Conservation (phyloP, 2,329 filamentous ascomycete genomes). For the Penicillium expansum region DNA sequence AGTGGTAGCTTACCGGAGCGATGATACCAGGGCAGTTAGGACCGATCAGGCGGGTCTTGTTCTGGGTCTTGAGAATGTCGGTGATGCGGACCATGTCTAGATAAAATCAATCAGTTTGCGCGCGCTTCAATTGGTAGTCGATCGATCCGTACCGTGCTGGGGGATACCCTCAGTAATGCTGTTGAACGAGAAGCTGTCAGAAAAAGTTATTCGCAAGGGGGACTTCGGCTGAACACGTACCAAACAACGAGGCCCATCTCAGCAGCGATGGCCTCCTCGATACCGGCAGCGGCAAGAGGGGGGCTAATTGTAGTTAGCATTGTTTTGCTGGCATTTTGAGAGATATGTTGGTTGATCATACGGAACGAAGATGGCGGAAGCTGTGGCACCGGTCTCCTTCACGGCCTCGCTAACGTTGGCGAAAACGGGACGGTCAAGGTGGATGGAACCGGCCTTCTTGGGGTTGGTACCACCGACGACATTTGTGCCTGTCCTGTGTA, state of each 20-base stretch:
- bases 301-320: slow-evolving; percentile 57
- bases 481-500: slow-evolving; percentile 70
- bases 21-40: slow-evolving; percentile 99
- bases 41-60: slow-evolving; percentile 92
- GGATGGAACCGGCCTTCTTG: slow-evolving; percentile 90
- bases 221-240: slow-evolving; percentile 39
- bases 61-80: slow-evolving; percentile 94
- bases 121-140: background rate
- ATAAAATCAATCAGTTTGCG: slow-evolving; percentile 18
- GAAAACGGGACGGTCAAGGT: slow-evolving; percentile 92
- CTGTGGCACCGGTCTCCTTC: slow-evolving; percentile 84
- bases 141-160: slow-evolving; percentile 71
- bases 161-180: slow-evolving; percentile 95
- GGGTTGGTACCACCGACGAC: slow-evolving; percentile 98
- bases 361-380: slow-evolving; percentile 95
- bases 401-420: slow-evolving; percentile 82
- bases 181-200: slow-evolving; percentile 11
- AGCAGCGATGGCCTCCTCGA: slow-evolving; percentile 91
- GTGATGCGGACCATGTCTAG: slow-evolving; percentile 98
- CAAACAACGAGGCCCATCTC: slow-evolving; percentile 95
- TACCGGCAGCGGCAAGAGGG: slow-evolving; percentile 86
- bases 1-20: slow-evolving; percentile 56
- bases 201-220: slow-evolving; percentile 6
- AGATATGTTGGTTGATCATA: slow-evolving; percentile 46
- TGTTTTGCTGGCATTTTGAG: background rate